phyloP scores from a whole-genome alignment of 1,284 basidiomycete species.

The Rhodotorula sp. region DNA sequence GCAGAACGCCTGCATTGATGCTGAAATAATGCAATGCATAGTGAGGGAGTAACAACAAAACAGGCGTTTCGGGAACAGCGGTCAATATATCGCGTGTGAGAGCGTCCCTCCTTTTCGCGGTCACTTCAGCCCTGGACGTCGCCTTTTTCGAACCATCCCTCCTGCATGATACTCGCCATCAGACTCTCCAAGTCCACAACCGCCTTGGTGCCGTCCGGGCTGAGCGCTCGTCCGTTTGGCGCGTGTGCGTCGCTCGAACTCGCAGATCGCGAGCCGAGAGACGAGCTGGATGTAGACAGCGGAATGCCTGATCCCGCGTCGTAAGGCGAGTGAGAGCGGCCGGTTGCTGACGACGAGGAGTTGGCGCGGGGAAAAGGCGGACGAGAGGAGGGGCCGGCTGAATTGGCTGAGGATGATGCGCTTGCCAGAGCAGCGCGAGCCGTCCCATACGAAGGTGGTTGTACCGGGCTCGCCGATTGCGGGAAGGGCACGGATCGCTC shows the following conservation, averaged over 20 bases:
- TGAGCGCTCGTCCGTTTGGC: not conserved
- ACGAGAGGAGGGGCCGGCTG: not conserved
- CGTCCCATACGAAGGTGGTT: not conserved
- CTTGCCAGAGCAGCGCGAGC: not conserved
- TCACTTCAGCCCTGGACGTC: not conserved
- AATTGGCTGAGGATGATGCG: not conserved
- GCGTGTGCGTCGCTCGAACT: not conserved
- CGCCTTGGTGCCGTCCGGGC: slow-evolving; percentile 23
- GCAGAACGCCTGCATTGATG: too few species aligned
- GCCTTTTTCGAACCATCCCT: slow-evolving; percentile 2
- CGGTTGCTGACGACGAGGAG: not conserved
- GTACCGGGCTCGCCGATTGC: too few species aligned
- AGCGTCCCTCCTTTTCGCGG: not conserved
- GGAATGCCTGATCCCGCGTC: not conserved
- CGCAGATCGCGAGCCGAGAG: slow-evolving; percentile 7
- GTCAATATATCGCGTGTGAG: too few species aligned
- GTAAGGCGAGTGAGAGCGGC: not conserved
- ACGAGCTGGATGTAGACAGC: slow-evolving; percentile 2
- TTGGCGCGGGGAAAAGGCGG: not conserved
- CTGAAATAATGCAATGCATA: too few species aligned
- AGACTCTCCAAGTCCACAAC: slow-evolving; percentile 28
- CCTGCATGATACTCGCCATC: slow-evolving; percentile 27
- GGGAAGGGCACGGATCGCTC: not conserved
- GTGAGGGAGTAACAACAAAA: too few species aligned
- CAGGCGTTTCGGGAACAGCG: too few species aligned